A percentile compares a stretch with the other conserved stretches of the same genome.
Evolutionary conservation across 495 filamentous ascomycete species (phyloP).

Genomic region (Trichoderma reesei): DNA sequence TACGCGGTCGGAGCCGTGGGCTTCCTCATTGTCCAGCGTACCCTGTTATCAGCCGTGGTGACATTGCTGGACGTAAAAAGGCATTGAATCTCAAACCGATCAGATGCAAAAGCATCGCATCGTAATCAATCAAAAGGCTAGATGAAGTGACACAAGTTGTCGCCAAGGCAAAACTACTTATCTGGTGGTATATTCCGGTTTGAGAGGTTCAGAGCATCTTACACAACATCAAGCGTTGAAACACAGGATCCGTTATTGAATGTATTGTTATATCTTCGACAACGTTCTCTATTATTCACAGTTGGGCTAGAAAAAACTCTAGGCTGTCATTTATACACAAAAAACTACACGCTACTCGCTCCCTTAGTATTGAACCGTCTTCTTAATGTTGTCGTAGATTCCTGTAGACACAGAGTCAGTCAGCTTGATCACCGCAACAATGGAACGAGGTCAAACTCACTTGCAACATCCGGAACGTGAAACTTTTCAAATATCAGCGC

Average conservation of each 20-base stretch:
- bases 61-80: not conserved
- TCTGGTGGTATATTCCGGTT: no score
- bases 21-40: not conserved
- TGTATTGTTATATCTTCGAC: not conserved
- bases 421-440: not conserved
- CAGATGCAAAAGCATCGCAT: no score
- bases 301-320: not conserved
- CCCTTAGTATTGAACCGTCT: not conserved
- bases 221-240: no score
- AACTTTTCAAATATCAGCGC: constrained; percentile 78
- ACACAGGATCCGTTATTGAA: no score
- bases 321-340: not conserved
- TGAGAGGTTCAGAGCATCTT: no score
- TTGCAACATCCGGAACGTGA: constrained; percentile 79
- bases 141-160: no score
- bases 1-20: not conserved
- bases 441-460: constrained; percentile 50
- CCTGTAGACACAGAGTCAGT: constrained; percentile 28
- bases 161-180: no score
- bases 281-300: not conserved
- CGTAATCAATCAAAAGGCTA: no score
- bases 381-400: constrained; percentile 40
- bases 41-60: not conserved
- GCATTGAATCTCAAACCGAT: not conserved
- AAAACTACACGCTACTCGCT: not conserved